Evolutionary conservation across 257 asterid species (phyloP), one percentile per base, ranked within the genome.

Genomic region (Solanum virginianum): DNA sequence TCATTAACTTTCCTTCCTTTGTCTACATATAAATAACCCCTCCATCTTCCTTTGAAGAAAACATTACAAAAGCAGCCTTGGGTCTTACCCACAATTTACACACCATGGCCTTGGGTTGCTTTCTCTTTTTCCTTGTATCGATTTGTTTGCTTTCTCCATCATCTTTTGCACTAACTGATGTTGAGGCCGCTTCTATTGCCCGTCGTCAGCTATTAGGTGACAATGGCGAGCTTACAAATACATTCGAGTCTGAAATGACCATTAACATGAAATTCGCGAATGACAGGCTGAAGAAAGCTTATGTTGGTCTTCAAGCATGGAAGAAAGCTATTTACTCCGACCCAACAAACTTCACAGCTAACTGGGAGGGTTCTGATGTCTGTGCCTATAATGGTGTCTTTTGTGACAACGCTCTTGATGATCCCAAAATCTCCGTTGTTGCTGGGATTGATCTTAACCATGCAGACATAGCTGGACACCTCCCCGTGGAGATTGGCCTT

Each of bases 391-490:
- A 84, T 0, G 98, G 99, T 1, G 93, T 95, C 6, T 89, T 87
- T 41, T 96, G 99, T 53, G 94, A 93, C 3, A 82, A 80, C 1
- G 93, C 99, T 2, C 90, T 90, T 5, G 97, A 95, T 45, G 90
- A 90, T 71, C 86, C 94, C 24, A 87, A 43, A 20, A 54, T 86
- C 59, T 90, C 88, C 8, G 97, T 93, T 53, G 99, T 96, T 20
- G 99, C 98, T 1, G 98, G 98, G 1, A 80, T 96, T 22, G 99
- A 96, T 84, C 84, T 96, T 26, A 96, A 95, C 90, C 91, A 91
- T 11, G 98, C 89, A 0, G 99, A 96, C 47, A 92, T 96, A 8
- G 98, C 98, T 1, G 98, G 98, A 1, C 96, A 95, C 87, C 92
- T 96, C 2, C 99, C 99, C 0, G 91, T 89, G 0, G 99, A 94